phyloP scores from a whole-genome alignment of 371 early-diverging fungal species.

The Apophysomyces sp. region DNA sequence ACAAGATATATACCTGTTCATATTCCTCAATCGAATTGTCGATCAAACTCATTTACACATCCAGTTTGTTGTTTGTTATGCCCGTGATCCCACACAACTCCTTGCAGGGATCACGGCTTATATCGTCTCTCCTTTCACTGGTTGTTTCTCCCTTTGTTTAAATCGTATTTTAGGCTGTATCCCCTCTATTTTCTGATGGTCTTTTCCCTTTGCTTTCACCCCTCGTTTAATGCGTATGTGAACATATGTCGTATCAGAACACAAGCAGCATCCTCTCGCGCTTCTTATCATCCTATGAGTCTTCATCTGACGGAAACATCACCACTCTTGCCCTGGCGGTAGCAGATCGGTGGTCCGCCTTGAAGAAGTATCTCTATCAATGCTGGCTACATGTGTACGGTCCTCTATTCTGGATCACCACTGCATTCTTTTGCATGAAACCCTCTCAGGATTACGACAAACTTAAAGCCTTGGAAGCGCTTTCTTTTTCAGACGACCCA shows the following conservation, averaged over 20 bases:
- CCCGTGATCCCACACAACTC: background rate
- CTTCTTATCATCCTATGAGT: background rate
- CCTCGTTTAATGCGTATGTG: background rate
- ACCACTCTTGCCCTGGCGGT: background rate
- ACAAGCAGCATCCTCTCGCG: background rate
- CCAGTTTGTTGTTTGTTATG: background rate
- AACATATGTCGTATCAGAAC: background rate
- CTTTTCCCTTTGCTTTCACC: background rate
- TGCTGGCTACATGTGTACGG: conserved; percentile 29
- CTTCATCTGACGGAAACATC: background rate
- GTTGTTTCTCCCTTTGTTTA: background rate
- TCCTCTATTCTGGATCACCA: conserved; percentile 30
- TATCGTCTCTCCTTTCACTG: background rate
- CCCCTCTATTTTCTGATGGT: background rate
- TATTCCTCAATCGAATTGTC: background rate
- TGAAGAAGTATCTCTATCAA: conserved; percentile 16
- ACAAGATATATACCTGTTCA: too few species aligned
- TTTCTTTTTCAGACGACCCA: background rate
- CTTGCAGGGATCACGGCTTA: background rate
- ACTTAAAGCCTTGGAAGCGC: conserved; percentile 7
- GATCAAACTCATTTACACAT: background rate
- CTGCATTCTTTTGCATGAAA: conserved; percentile 5
- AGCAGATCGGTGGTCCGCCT: background rate
- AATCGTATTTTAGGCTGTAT: background rate
- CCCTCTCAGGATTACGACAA: background rate